Percentiles rank a stretch among this genome's conserved stretches.
These are phyloP conservation scores for Phytophthora sp. DNA, from an alignment of 352 stramenopile species.

Conservation along the genomic window DNA sequence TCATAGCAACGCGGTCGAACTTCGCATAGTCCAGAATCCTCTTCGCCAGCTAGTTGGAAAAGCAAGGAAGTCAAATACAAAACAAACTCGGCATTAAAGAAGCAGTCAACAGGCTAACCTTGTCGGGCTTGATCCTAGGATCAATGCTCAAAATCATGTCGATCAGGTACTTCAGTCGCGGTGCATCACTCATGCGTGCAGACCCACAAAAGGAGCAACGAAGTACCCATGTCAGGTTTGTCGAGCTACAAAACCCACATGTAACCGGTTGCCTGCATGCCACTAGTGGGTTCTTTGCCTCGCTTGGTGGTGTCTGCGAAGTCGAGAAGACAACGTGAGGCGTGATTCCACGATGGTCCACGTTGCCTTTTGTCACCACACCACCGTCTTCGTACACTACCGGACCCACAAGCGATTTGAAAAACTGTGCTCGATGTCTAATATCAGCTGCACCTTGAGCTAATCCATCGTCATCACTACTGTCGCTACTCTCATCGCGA, in stretches of 20 bases:
- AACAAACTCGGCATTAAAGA: not conserved
- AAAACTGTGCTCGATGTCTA: constrained; percentile 29
- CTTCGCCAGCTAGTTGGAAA: constrained; percentile 54
- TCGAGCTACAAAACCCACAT: constrained; percentile 78
- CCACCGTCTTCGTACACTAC: constrained; percentile 54
- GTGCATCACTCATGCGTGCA: constrained; percentile 71
- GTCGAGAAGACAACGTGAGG: constrained; percentile 70
- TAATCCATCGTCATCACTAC: constrained; percentile 12
- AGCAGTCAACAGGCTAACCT: constrained; percentile 31
- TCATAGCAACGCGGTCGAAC: constrained; percentile 78
- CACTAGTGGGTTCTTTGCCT: constrained; percentile 48
- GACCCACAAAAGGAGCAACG: constrained; percentile 77
- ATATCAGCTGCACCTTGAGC: constrained; percentile 16
- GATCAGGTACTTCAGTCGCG: constrained; percentile 77
- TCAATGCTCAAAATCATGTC: constrained; percentile 82
- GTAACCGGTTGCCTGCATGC: constrained; percentile 30
- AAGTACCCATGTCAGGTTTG: constrained; percentile 71
- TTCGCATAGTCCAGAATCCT: constrained; percentile 79
- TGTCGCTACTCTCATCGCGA: constrained; percentile 2
- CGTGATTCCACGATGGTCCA: constrained; percentile 70
- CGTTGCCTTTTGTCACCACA: constrained; percentile 41
- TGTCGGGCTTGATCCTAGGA: constrained; percentile 56
- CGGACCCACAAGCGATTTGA: constrained; percentile 27
- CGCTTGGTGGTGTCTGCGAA: constrained; percentile 56
- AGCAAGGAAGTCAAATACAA: not conserved